Base-by-base conservation (phyloP, 225 moss, liverwort and hornwort genomes). In the Physcomitrellopsis africana region DNA sequence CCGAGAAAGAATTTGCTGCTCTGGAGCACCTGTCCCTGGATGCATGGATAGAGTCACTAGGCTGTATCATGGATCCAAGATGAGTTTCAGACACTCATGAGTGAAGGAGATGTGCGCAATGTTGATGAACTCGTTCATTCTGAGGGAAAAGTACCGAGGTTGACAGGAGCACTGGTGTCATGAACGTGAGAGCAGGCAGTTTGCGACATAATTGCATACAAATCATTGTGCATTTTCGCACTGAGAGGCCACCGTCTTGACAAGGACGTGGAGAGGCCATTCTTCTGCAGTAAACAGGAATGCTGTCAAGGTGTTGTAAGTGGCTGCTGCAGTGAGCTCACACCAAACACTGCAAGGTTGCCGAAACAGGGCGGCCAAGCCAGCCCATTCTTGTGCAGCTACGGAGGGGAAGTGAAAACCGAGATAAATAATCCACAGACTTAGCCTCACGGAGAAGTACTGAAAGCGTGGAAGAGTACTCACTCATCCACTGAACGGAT, bases 41-140 rank as follows among this genome's bases (percentile, higher is more conserved):
- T 1, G 20, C 29, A 32, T 15, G 10, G 4, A 37, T 7, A 37
- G 32, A 37, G 19, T 57, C 67, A 1, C 48, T 9, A 72, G 32
- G 32, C 61, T 53, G 51, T 68, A 68, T 44, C 63, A 27, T 32
- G 63, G 46, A 26, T 53, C 46, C 59, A 42, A 60, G 48, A 65
- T 45, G 58, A 45, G n/a, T 17, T 65, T 60, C 26, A 51, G 45
- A 10, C 69, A 37, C 32, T 37, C 32, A 76, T 72, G 61, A 46
- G 18, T 65, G 55, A 56, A 23, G 52, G 58, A 70, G 60, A 18
- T 7, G 16, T 27, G 51, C 7, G 32, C 18, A 18, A n/a, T 1
- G 32, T 45, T 70, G 64, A 78, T 82, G 56, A 59, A 51, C 32
- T 51, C 12, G 27, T 55, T 48, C 19, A 14, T 37, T 63, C 68